Percentiles rank a stretch among this genome's conserved stretches.
phyloP scores from a whole-genome alignment of 2,329 filamentous ascomycete genomes.

The Cladophialophora psammophila region DNA sequence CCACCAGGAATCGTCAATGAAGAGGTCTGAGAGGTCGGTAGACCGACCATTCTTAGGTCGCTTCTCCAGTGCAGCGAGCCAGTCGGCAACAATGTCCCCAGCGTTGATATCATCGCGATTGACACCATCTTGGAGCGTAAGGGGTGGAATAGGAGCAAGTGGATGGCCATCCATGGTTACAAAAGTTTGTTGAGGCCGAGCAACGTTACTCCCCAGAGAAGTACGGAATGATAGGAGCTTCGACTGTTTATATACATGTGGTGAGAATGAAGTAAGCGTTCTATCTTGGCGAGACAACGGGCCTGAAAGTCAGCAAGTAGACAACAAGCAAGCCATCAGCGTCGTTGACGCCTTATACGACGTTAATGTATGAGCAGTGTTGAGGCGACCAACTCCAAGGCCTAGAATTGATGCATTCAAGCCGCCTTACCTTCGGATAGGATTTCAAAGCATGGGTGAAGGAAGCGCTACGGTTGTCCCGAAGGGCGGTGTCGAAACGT shows the following conservation, averaged over 20 bases:
- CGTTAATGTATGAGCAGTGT: background rate
- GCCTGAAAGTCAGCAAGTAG: background rate
- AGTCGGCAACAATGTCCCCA: constrained; percentile 11
- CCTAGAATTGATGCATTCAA: background rate
- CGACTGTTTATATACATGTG: background rate
- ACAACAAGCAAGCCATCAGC: background rate
- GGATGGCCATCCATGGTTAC: constrained; percentile 15
- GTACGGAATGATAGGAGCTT: background rate
- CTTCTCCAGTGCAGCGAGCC: constrained; percentile 16
- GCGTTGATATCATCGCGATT: constrained; percentile 7
- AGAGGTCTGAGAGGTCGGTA: constrained; percentile 13
- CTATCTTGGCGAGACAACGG: background rate
- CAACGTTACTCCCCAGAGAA: background rate
- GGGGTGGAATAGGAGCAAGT: constrained; percentile 17
- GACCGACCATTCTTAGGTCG: constrained; percentile 13
- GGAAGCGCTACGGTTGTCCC: background rate
- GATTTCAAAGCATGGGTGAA: background rate
- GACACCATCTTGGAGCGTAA: constrained; percentile 5
- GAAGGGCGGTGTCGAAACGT: background rate
- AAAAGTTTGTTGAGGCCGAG: background rate
- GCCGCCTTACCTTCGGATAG: background rate
- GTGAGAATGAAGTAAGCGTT: background rate
- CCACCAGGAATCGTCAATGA: constrained; percentile 19
- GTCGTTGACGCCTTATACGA: background rate
- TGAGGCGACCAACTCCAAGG: background rate